Base-by-base conservation (phyloP, 2,329 filamentous ascomycete species). In the Epichloe uncinata region DNA sequence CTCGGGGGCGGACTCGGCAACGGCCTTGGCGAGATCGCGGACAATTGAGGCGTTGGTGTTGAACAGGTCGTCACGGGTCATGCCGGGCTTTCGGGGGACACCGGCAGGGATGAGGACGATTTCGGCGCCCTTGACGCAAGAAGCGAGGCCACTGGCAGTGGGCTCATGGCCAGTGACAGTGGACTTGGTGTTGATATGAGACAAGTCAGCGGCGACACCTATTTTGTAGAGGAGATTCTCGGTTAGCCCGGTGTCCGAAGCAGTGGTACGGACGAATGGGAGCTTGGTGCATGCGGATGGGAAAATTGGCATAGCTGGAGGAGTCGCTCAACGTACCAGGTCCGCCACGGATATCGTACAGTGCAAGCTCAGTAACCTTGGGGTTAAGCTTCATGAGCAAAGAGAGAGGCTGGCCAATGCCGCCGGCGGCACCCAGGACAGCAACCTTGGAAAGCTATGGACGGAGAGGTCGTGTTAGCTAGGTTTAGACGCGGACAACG, bases 31-130 rank as follows among this genome's bases (percentile, higher is more conserved):
- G 59, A 98, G 83, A 73, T 97, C 93, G 67, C 91, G 90, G 69
- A 98, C 93, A 71, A 98, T 98, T 69, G 88, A 95, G 72, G 93
- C 93, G 73, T 98, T 98, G 80, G 91, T 98, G 84, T 97, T 97
- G 89, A 98, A 98, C 58, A 98, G 85, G 70, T 98, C 91, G 74
- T 98, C 93, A 79, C 93, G 90, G 75, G 87, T 95, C 93, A 98
- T 98, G 74, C 93, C 93, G 69, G 93, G 93, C 82, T 96, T 96
- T 76, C 93, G 89, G 67, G 67, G 93, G 60, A 98, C 91, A 79
- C 93, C 93, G 65, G 93, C 93, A 66, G 93, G 93, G 71, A 98
- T 97, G 67, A 98, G 82, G 66, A 98, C 87, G 62, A 98, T 83
- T 73, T 97, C 89, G 65, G 89, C 77, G 67, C 80, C 90, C 75